Conservation (phyloP, 2,329 filamentous ascomycete genomes). For the Phoma sp. region DNA sequence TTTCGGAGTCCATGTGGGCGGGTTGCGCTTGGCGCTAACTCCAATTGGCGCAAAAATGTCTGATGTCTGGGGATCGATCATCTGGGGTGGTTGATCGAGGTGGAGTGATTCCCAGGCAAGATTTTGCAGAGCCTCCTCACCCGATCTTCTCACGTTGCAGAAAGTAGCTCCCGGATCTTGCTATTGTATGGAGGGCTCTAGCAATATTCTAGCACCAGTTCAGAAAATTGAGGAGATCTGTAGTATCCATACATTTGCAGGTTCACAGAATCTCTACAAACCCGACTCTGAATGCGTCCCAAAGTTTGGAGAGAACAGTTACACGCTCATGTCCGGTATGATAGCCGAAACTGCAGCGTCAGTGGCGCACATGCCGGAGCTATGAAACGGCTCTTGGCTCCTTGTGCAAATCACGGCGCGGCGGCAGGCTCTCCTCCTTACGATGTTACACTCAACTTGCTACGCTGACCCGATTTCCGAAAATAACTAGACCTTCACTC, state of each 20-base stretch:
- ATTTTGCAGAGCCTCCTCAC: not conserved
- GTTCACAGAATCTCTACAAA: no score
- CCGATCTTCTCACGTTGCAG: not conserved
- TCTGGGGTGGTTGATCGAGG: conserved; percentile 2
- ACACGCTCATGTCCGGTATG: not conserved
- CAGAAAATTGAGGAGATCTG: no score
- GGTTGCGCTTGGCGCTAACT: not conserved
- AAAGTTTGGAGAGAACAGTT: no score
- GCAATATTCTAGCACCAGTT: no score
- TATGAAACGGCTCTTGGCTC: conserved; percentile 9
- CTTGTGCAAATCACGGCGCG: conserved; percentile 7
- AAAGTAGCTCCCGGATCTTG: no score
- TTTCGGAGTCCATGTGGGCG: not conserved
- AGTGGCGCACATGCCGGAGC: conserved; percentile 12
- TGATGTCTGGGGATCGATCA: not conserved
- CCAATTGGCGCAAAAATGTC: conserved; percentile 6
- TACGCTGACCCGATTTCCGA: not conserved
- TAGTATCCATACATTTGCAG: no score
- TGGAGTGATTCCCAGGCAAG: not conserved
- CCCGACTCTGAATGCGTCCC: no score
- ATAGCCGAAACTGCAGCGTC: conserved; percentile 11
- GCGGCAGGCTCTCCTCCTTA: not conserved
- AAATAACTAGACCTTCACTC: not conserved
- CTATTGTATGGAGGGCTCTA: no score
- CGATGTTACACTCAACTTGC: not conserved